Percentiles rank a stretch among this genome's conserved stretches.
phyloP scores from a whole-genome alignment of 2,329 filamentous ascomycete species.

The Aspergillus sp. region DNA sequence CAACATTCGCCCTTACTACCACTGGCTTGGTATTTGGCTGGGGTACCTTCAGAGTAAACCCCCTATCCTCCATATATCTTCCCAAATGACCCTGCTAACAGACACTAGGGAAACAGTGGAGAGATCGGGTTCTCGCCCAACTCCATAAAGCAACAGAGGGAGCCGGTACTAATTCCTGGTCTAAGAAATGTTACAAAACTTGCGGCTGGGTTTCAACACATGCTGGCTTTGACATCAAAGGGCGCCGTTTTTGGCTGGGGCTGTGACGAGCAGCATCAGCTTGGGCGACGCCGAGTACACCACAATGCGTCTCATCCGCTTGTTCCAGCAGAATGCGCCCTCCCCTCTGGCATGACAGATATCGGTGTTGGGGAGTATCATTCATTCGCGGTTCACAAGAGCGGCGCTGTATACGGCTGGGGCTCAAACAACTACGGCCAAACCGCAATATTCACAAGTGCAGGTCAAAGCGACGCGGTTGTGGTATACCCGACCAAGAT shows the following conservation, averaged over 20 bases:
- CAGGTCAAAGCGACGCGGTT: slow-evolving; percentile 53
- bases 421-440: slow-evolving; percentile 80
- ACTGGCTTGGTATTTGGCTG: slow-evolving; percentile 77
- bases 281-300: slow-evolving; percentile 57
- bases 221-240: slow-evolving; percentile 65
- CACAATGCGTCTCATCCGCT: slow-evolving; percentile 49
- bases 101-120: slow-evolving; percentile 52
- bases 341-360: slow-evolving; percentile 52
- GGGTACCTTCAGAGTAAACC: slow-evolving; percentile 72
- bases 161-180: slow-evolving; percentile 46
- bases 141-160: slow-evolving; percentile 40
- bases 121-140: slow-evolving; percentile 54
- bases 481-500: slow-evolving; percentile 17
- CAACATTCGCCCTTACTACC: slow-evolving; percentile 72
- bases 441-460: slow-evolving; percentile 62
- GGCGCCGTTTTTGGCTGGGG: slow-evolving; percentile 71
- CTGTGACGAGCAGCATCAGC: slow-evolving; percentile 68
- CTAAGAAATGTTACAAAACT: slow-evolving; percentile 66
- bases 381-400: slow-evolving; percentile 46
- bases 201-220: slow-evolving; percentile 68
- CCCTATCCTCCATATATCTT: background rate
- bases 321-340: slow-evolving; percentile 50
- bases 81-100: too few species aligned
- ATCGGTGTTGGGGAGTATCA: slow-evolving; percentile 40
- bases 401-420: slow-evolving; percentile 62